A percentile compares a stretch with the other conserved stretches of the same genome.
Evolutionary conservation across 805 yeast genomes (phyloP).

Genomic region (Brettanomyces custersianus): DNA sequence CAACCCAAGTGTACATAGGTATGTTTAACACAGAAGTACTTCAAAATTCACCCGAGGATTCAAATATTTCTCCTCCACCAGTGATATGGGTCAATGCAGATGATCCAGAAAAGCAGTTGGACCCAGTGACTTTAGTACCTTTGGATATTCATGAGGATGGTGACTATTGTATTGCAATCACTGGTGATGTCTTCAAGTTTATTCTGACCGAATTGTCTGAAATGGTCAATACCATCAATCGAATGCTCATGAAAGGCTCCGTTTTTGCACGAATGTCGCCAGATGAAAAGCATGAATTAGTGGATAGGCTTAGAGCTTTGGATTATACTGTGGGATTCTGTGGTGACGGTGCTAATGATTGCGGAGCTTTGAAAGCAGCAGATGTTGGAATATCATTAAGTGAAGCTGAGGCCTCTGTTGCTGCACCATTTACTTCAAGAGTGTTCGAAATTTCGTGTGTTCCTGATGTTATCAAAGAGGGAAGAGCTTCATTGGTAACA

Average conservation of each 20-base stretch:
- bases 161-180: conserved; percentile 67
- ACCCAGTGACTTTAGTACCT: conserved; percentile 54
- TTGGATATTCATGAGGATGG: conserved; percentile 21
- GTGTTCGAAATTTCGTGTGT: conserved; percentile 90
- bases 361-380: conserved; percentile 97
- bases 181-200: conserved; percentile 87
- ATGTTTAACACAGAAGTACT: conserved; percentile 30
- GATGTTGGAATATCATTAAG: conserved; percentile 94
- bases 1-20: conserved; percentile 53
- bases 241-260: conserved; percentile 60
- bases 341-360: conserved; percentile 99
- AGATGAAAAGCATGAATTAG: conserved; percentile 94
- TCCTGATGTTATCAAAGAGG: conserved; percentile 83
- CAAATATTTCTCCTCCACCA: conserved; percentile 14
- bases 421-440: conserved; percentile 95
- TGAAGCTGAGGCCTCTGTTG: conserved; percentile 97
- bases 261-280: conserved; percentile 98
- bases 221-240: conserved; percentile 31
- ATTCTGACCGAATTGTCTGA: conserved; percentile 50
- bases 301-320: conserved; percentile 70
- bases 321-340: conserved; percentile 95
- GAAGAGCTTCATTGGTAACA: conserved; percentile 90
- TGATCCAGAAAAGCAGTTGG: conserved; percentile 46
- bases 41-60: conserved; percentile 8
- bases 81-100: conserved; percentile 65